Evolutionary conservation across 164 flowering plant genomes (phyloP), one percentile per base, ranked within the genome.

Genomic region (Macadamia integrifolia): DNA sequence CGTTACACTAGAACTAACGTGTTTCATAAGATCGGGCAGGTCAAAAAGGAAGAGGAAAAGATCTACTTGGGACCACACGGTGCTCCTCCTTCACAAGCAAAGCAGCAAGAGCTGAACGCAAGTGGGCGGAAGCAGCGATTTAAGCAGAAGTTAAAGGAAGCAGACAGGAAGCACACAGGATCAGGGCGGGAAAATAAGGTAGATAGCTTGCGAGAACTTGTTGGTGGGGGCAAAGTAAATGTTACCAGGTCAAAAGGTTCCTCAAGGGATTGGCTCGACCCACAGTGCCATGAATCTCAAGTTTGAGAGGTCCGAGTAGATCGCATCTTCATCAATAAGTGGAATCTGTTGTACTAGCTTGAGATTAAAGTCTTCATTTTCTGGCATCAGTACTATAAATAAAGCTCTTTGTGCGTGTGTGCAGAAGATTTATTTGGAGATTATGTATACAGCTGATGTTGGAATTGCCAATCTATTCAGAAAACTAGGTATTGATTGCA

Each of bases 31-130:
- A 53, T 15, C 53, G 44, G 44, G 68, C 82, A 87, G 94, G 77
- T 69, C 66, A 77, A 74, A 53, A 77, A 66, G 57, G 90, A 88
- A 77, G 90, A 92, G 67, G 80, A 77, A 12, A 86, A 79, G 31
- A 90, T 90, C 69, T 90, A 94, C 67, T 76, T 94, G 69, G 99
- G 97, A 70, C 99, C 97, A 18, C 96, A 90, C 81, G 96, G 93
- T 2, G 97, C 93, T 6, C 97, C 91, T 58, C 96, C 97, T n/a
- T 85, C 84, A 35, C 95, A 83, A 59, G 73, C 82, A 56, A 87
- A 87, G 78, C 91, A 80, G 64, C 92, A 81, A 69, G 93, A 89
- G 58, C 72, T 66, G 44, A 83, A 75, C 55, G 7, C 81, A 15
- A 55, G 81, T 1, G 81, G 77, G 53, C 97, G 93, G 8, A 92